Base-by-base conservation (phyloP, 1,139 yeast species). In the Lodderomyces elongisporus region DNA sequence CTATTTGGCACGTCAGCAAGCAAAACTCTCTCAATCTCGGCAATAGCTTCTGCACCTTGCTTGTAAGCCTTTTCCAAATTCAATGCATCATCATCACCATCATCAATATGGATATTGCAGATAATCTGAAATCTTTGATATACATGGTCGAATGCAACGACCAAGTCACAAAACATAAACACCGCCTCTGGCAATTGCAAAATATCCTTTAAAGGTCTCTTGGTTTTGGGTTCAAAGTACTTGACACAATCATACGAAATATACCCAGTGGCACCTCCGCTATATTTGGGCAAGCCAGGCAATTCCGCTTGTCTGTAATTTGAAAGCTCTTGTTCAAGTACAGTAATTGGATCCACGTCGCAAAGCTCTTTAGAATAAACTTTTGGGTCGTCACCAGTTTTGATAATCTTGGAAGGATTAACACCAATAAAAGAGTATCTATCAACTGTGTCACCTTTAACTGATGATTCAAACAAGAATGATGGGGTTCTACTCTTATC, bases 181-280 rank as follows among this genome's bases (percentile, higher is more conserved):
- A 83, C 82, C 1, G 96, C 83, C 60, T 91, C 98, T 0, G 98
- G 98, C 10, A 91, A 72, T 40, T 82, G 62, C 47, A 91, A 62
- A 1, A 82, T 79, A 56, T 91, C 97, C 48, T 82, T 77, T 49
- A 89, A 66, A 6, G 73, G 74, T 46, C 87, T 74, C 39, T 70
- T 70, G 1, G 97, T 89, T 50, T 73, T 81, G 37, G 98, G 98
- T 60, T 91, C 98, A 49, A 91, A 91, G 58, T 91, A 91, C 52
- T 87, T 84, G 52, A 91, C 83, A 65, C 99, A 91, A 57, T 93
- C 99, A 51, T 91, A 91, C 0, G 96, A 85, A 31, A 91, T 79
- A 53, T 88, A 91, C 0, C 98, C 98, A 33, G 91, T 74, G 7
- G 97, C 97, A 43, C 98, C 99, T 35, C 99, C 98, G 49, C 91